Base-by-base conservation (phyloP, 1,284 basidiomycete species). In the Rhodotorula sp. region DNA sequence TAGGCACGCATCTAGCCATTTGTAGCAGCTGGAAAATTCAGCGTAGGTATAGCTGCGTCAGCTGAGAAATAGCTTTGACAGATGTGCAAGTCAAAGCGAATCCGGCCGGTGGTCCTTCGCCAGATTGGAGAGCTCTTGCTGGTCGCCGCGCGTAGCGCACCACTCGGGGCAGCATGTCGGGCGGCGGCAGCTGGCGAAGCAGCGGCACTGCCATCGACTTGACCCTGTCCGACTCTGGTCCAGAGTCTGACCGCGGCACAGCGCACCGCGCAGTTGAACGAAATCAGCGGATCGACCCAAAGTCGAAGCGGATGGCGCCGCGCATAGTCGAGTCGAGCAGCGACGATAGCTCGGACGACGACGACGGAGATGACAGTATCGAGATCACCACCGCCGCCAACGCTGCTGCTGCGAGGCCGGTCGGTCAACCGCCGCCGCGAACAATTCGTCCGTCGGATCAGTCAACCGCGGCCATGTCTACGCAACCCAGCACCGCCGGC, bases 241-340 rank as follows among this genome's bases (percentile, higher is more conserved):
- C 10, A 44, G 42, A 3, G 51, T 29, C 42, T 24, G 22, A 6
- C 14, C 62, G 42, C n/a, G 26, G 4, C 5, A 6, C 15, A 18
- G 12, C 18, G 8, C 29, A 20, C 8, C 22, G 30, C 22, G n/a
- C 24, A 17, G 58, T 60, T 60, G 58, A 60, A 60, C 45, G 58
- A 59, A 6, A n/a, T 44, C 24, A 20, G 15, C 15, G 26, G 24
- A 44, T 14, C 26, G 22, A 26, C 20, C 15, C 22, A 17, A 18
- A 6, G 17, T 14, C 44, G 42, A n/a, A 42, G 18, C 15, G 53
- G 20, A 51, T 53, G 22, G 22, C 44, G 30, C 54, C 62, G 20
- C 56, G 45, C 45, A 64, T 64, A 33, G 45, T 29, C 44, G 55
- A 64, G 30, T 49, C 55, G 54, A 54, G 53, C 53, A 26, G 29